Conservation (phyloP, 179 eudicot genomes). For the Heliamphora pulchella region DNA sequence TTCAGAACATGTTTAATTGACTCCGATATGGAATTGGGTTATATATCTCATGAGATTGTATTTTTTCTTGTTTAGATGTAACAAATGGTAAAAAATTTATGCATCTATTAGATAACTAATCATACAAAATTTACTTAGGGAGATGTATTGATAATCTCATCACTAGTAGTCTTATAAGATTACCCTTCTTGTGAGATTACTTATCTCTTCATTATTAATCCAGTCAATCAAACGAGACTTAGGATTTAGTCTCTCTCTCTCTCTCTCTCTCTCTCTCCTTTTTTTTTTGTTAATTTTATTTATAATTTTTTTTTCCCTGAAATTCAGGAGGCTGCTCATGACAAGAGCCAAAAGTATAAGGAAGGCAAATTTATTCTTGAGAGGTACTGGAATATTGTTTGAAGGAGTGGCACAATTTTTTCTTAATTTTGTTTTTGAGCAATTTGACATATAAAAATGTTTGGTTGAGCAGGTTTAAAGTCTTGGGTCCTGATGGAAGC, state of each 20-base stretch:
- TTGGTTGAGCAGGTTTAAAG: slow-evolving; percentile 39
- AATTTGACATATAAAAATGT: neutral
- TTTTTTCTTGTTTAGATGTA: too few relatives aligned
- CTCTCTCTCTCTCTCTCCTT: neutral
- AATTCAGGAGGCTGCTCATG: slow-evolving; percentile 55
- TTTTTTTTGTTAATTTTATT: neutral
- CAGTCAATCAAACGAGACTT: too few relatives aligned
- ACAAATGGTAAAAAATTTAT: too few relatives aligned
- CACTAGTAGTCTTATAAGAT: too few relatives aligned
- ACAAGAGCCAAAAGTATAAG: slow-evolving; percentile 60
- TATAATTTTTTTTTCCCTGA: neutral
- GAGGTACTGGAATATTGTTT: slow-evolving; percentile 36
- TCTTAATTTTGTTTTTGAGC: neutral
- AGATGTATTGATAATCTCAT: too few relatives aligned
- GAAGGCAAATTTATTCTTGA: slow-evolving; percentile 71
- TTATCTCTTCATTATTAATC: too few relatives aligned
- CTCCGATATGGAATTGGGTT: too few relatives aligned
- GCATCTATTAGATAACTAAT: too few relatives aligned
- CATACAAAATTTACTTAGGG: too few relatives aligned
- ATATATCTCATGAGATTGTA: too few relatives aligned
- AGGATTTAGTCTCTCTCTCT: too few relatives aligned
- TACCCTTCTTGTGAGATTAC: too few relatives aligned
- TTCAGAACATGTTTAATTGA: neutral
- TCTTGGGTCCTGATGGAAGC: slow-evolving; percentile 51
- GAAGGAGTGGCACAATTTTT: neutral